Evolutionary conservation across 106 monocot species (phyloP).

Genomic region (Apostasia shenzhenica): DNA sequence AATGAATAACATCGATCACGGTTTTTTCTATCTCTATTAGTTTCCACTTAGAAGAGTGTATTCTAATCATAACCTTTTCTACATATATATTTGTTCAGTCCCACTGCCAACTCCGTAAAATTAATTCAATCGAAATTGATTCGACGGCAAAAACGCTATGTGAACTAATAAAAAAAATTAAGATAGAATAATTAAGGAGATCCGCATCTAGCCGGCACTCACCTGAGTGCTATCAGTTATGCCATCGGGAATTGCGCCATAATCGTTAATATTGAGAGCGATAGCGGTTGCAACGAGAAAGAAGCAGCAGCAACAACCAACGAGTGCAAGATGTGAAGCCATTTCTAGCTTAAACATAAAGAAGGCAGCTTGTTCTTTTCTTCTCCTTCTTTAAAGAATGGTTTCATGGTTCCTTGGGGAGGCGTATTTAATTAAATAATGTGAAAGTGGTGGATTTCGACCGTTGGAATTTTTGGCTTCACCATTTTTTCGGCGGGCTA

Average conservation of each 20-base stretch:
- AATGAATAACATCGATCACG: not conserved
- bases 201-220: not conserved
- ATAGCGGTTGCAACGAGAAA: not conserved
- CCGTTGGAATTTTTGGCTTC: too few species aligned
- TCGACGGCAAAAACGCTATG: not conserved
- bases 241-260: constrained; percentile 5
- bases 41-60: not conserved
- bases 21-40: not conserved
- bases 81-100: not conserved
- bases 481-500: too few species aligned
- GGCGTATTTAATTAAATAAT: too few species aligned
- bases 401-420: too few species aligned
- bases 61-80: not conserved
- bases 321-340: too few species aligned
- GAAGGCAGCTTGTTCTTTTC: too few species aligned
- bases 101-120: not conserved
- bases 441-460: too few species aligned
- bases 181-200: not conserved
- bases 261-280: constrained; percentile 9
- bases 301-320: too few species aligned
- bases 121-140: not conserved
- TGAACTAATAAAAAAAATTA: not conserved
- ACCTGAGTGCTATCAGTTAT: constrained; percentile 12
- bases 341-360: too few species aligned
- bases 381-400: too few species aligned